These are phyloP conservation scores for Thyridium curvatum DNA, from an alignment of 2,329 filamentous ascomycete species.

Conservation along the genomic window DNA sequence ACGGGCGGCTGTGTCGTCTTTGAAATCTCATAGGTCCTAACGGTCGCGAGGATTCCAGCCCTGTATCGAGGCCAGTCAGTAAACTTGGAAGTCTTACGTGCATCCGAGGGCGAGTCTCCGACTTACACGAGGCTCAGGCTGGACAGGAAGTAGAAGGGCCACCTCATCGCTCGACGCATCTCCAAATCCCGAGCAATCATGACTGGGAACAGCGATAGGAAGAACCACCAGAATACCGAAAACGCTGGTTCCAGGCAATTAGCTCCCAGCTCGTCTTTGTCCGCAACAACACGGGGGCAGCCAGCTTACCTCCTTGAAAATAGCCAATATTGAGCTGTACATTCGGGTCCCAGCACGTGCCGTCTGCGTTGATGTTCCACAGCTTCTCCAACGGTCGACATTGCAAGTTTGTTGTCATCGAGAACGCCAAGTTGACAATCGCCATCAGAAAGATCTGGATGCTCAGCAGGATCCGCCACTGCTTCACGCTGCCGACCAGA, in stretches of 20 bases:
- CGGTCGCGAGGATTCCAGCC: slow-evolving; percentile 21
- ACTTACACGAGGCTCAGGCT: slow-evolving; percentile 20
- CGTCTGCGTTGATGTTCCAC: slow-evolving; percentile 22
- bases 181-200: slow-evolving; percentile 22
- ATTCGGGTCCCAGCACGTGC: slow-evolving; percentile 23
- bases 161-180: slow-evolving; percentile 17
- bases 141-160: slow-evolving; percentile 27
- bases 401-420: slow-evolving; percentile 25
- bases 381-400: slow-evolving; percentile 29
- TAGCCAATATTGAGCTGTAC: slow-evolving; percentile 25
- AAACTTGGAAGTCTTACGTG: neutral
- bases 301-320: slow-evolving; percentile 21
- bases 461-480: slow-evolving; percentile 23
- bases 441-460: slow-evolving; percentile 23
- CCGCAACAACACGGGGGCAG: too few relatives aligned
- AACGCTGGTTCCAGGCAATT: slow-evolving; percentile 16
- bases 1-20: slow-evolving; percentile 18
- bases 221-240: slow-evolving; percentile 27
- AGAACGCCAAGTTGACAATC: slow-evolving; percentile 22
- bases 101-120: too few relatives aligned
- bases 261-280: neutral
- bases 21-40: slow-evolving; percentile 22
- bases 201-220: slow-evolving; percentile 25
- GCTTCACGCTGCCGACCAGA: slow-evolving; percentile 17
- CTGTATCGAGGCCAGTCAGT: slow-evolving; percentile 10